Percentiles rank a stretch among this genome's conserved stretches.
These are phyloP conservation scores for Pichia thaimueangensis DNA, from an alignment of 805 yeast genomes.

Conservation along the genomic window DNA sequence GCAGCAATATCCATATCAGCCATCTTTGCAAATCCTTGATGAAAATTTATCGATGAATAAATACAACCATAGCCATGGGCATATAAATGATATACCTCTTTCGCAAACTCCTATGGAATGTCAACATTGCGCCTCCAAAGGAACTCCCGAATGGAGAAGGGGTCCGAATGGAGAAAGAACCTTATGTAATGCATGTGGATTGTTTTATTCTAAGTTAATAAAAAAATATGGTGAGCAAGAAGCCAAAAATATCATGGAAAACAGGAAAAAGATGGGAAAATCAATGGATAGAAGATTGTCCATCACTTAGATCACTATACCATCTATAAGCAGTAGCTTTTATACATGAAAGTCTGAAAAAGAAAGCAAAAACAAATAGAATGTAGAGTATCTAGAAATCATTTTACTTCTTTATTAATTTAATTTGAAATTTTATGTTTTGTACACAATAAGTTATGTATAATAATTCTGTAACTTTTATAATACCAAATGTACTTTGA, in stretches of 20 bases:
- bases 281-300: constrained; percentile 27
- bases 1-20: constrained; percentile 1
- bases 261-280: constrained; percentile 22
- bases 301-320: too few relatives aligned
- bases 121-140: constrained; percentile 40
- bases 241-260: constrained; percentile 40
- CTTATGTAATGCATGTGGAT: constrained; percentile 78
- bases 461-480: too few relatives aligned
- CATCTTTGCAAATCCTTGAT: not conserved
- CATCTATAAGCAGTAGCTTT: too few relatives aligned
- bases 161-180: constrained; percentile 76
- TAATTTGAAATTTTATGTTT: too few relatives aligned
- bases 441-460: too few relatives aligned
- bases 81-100: too few relatives aligned
- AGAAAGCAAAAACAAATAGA: too few relatives aligned
- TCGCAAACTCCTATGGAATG: constrained; percentile 14
- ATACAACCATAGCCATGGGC: too few relatives aligned
- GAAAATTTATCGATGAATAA: not conserved
- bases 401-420: too few relatives aligned
- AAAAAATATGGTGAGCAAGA: constrained; percentile 50
- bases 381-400: too few relatives aligned
- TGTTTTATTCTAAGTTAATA: constrained; percentile 61
- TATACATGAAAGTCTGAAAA: too few relatives aligned
- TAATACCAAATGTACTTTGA: too few relatives aligned
- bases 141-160: constrained; percentile 80